Evolutionary conservation across 1,139 yeast genomes (phyloP), one percentile per base, ranked within the genome.

Genomic region (Lodderomyces margitis): DNA sequence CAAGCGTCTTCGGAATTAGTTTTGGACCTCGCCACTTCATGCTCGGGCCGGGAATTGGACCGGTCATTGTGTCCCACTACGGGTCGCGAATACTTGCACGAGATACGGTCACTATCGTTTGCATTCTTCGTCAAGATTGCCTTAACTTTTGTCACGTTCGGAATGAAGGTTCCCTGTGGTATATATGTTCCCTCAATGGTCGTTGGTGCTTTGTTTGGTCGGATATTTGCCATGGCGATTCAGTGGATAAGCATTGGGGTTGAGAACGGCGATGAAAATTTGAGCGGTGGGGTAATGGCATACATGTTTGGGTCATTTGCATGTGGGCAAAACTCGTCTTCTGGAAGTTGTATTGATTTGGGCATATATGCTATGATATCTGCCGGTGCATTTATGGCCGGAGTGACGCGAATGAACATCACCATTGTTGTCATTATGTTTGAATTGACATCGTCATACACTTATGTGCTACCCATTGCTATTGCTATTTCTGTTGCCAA

Each of bases 151-250:
- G 55, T 79, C 9, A 78, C 85, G 0, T 78, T 79, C 57, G 87
- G 87, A 1, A 58, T 80, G 43, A 81, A 79, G 51, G 64, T 81
- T 2, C 87, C 87, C 0, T 74, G 81, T 42, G 87, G 87, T 17
- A 77, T 81, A 17, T 81, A 81, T 53, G 83, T 81, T 0, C 87
- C 87, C 1, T 76, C 84, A 1, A 80, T 81, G 86, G 83, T 80
- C 1, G 68, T 75, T 41, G 87, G 87, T 6, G 86, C 87, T 0
- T 59, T 81, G 12, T 80, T 78, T 61, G 87, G 87, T 0, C 57
- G 85, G 21, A 56, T 75, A 5, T 65, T 78, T 45, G 80, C 80
- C 1, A 66, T 76, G 62, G 30, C 58, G n/a, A 55, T 79, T 15
- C 77, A 76, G 46, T 72, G 66, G 57, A 15, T 28, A 3, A 28